Conservation (phyloP, 108 stramenopile genomes). For the Pseudonitzschia delicatissima region DNA sequence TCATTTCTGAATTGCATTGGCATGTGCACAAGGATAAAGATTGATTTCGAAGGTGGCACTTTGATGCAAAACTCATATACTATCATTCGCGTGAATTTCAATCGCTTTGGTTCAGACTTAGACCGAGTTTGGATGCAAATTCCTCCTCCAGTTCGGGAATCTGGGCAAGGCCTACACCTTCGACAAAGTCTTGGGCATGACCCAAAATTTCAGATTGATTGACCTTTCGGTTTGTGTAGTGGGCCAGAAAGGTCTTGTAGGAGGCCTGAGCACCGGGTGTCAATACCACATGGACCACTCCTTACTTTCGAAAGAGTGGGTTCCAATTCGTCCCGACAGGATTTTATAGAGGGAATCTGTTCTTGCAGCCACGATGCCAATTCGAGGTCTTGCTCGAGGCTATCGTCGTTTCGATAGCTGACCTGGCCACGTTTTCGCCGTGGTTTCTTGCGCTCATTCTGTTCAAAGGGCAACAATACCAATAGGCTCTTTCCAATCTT, state of each 20-base stretch:
- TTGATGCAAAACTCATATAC: too few species aligned
- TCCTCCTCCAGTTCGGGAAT: slow-evolving; percentile 22
- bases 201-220: slow-evolving; percentile 9
- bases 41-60: too few species aligned
- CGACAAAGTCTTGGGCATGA: slow-evolving; percentile 18
- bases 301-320: slow-evolving; percentile 17
- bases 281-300: slow-evolving; percentile 31
- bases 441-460: neutral
- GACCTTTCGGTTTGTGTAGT: slow-evolving; percentile 16
- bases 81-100: too few species aligned
- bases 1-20: too few species aligned
- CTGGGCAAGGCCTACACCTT: slow-evolving; percentile 9
- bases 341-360: slow-evolving; percentile 3
- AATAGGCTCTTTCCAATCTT: slow-evolving; percentile 53
- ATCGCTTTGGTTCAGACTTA: too few species aligned
- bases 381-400: neutral
- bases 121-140: slow-evolving; percentile 17
- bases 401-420: slow-evolving; percentile 1
- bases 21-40: too few species aligned
- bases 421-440: neutral
- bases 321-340: slow-evolving; percentile 6
- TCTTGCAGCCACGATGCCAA: slow-evolving; percentile 5
- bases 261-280: slow-evolving; percentile 40
- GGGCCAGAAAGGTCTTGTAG: slow-evolving; percentile 31
- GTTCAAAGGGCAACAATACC: slow-evolving; percentile 53